Conservation (phyloP, 2,329 filamentous ascomycete genomes). For the Scolecobasidium constrictum region DNA sequence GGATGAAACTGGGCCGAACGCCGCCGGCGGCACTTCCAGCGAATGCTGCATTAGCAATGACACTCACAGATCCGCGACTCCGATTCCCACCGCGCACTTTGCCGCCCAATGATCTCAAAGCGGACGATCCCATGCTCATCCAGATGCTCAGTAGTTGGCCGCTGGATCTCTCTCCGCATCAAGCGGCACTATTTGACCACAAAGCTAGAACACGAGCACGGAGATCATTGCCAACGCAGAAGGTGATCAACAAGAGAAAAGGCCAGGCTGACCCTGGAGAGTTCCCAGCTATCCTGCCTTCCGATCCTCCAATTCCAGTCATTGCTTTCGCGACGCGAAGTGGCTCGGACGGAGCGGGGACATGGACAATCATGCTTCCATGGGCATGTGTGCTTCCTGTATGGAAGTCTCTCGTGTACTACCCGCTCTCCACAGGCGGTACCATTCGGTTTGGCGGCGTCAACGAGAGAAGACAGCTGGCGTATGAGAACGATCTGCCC, state of each 20-base stretch:
- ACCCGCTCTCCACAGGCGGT: slow-evolving; percentile 65
- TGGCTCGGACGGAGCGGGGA: slow-evolving; percentile 47
- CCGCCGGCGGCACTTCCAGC: slow-evolving; percentile 53
- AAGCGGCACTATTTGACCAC: slow-evolving; percentile 55
- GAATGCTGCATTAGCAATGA: slow-evolving; percentile 61
- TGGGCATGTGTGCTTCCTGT: slow-evolving; percentile 81
- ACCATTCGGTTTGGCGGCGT: slow-evolving; percentile 77
- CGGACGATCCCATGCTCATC: slow-evolving; percentile 32
- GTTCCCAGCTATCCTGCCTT: slow-evolving; percentile 43
- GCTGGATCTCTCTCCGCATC: slow-evolving; percentile 41
- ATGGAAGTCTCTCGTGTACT: slow-evolving; percentile 81
- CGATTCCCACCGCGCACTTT: slow-evolving; percentile 58
- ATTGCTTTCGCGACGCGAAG: slow-evolving; percentile 53
- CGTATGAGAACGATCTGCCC: slow-evolving; percentile 65
- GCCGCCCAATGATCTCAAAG: slow-evolving; percentile 3
- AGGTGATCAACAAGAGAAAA: slow-evolving; percentile 69
- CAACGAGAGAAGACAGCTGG: slow-evolving; percentile 65
- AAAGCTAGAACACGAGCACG: slow-evolving; percentile 53
- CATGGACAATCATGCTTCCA: slow-evolving; percentile 76
- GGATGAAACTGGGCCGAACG: slow-evolving; percentile 15
- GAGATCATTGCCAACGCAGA: slow-evolving; percentile 60
- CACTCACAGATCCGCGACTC: slow-evolving; percentile 68
- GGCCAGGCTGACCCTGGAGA: slow-evolving; percentile 51
- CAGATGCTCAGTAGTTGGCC: slow-evolving; percentile 58
- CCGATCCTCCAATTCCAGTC: slow-evolving; percentile 69